Conservation (phyloP, 345 rosid genomes). For the Lepidium didymum region DNA sequence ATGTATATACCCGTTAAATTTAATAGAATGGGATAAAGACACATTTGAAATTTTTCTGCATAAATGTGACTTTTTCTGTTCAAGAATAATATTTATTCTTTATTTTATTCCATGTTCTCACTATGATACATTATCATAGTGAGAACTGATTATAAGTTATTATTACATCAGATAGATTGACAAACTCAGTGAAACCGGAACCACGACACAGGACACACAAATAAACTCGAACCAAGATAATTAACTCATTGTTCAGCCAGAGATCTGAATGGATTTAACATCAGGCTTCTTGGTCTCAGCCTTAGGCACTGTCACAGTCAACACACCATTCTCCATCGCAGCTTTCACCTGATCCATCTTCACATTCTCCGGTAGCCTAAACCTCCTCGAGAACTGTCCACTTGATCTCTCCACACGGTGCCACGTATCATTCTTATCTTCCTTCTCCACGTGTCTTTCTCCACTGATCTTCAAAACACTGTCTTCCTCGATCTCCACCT, state of each 20-base stretch:
- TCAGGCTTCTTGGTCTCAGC: conserved; percentile 28
- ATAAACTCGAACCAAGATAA: background rate
- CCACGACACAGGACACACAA: background rate
- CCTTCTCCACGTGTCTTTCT: conserved; percentile 30
- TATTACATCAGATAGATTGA: background rate
- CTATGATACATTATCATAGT: background rate
- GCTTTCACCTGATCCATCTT: conserved; percentile 41
- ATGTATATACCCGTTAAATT: too few species aligned
- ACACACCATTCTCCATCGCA: conserved; percentile 52
- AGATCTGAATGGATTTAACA: conserved; percentile 43
- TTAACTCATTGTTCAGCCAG: conserved; percentile 12
- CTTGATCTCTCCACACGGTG: conserved; percentile 24
- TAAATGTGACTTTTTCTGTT: too few species aligned
- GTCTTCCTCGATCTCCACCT: conserved; percentile 37
- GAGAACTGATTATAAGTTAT: background rate
- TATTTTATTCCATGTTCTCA: background rate
- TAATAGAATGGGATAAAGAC: too few species aligned
- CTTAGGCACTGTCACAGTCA: conserved; percentile 44
- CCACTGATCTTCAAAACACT: conserved; percentile 32
- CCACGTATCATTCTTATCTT: conserved; percentile 31
- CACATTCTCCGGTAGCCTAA: conserved; percentile 31
- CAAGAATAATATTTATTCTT: background rate
- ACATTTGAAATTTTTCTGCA: too few species aligned
- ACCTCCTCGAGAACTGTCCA: conserved; percentile 26
- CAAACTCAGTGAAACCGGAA: background rate